Conservation (phyloP, 139 green algal genomes). For the Trebouxia sp. region DNA sequence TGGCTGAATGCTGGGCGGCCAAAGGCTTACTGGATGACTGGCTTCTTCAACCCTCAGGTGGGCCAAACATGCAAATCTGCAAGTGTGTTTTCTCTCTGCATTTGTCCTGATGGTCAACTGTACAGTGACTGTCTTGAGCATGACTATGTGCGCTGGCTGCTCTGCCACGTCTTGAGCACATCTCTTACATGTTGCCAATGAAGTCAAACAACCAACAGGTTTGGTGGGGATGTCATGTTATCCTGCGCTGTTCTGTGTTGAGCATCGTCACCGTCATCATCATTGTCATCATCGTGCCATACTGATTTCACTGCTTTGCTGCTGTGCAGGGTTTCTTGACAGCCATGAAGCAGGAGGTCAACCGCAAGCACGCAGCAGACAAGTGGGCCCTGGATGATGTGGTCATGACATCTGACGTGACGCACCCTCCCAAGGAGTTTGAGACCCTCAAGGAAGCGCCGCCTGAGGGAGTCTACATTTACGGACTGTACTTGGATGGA, state of each 20-base stretch:
- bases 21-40: conserved; percentile 91
- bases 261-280: too few relatives aligned
- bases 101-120: neutral
- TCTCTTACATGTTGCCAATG: too few relatives aligned
- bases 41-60: conserved; percentile 94
- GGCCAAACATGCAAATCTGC: neutral
- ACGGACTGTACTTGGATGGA: conserved; percentile 94
- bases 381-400: conserved; percentile 96
- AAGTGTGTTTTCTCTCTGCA: neutral
- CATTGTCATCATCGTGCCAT: too few relatives aligned
- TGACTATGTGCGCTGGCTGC: too few relatives aligned
- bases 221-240: neutral
- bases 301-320: too few relatives aligned
- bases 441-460: conserved; percentile 81
- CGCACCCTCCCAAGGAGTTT: conserved; percentile 81
- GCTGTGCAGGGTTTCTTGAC: conserved; percentile 83
- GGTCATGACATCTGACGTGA: conserved; percentile 87
- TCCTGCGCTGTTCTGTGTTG: too few relatives aligned
- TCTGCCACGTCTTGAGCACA: too few relatives aligned
- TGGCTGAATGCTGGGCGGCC: conserved; percentile 89
- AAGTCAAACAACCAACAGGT: neutral
- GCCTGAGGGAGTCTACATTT: conserved; percentile 90
- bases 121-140: neutral
- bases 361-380: conserved; percentile 83
- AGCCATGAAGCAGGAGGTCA: conserved; percentile 92